Evolutionary conservation across 306 rosid species (phyloP), one percentile per base, ranked within the genome.

Genomic region (Malus asiatica): DNA sequence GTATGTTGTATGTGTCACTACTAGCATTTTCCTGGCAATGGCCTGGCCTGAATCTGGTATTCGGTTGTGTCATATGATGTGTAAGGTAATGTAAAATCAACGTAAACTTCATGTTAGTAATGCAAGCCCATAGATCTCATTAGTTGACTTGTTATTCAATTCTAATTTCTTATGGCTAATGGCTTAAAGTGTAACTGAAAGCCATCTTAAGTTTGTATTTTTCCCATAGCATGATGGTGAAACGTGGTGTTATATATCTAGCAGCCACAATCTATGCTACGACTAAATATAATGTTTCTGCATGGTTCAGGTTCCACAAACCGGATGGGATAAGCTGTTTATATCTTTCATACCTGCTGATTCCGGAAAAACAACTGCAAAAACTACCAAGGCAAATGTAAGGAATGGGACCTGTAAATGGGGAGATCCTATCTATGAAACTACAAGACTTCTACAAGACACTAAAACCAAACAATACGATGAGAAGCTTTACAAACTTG

Each of bases 401-500:
- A 89, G 96, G 85, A 96, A 91, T 86, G 99, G 98, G 62, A 83
- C 96, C 33, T 96, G 98, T 91, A 96, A 96, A 84, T 96, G 99
- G 99, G 87, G 86, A 25, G 99, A 96, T 79, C 99, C 99, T 46
- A 96, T 96, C 77, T 96, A 96, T 79, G 99, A 96, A 87, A 92
- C 98, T 76, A 91, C 99, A 45, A 89, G 96, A 78, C 98, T 96
- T 78, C 93, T 96, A 73, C 99, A 88, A 83, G 99, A 96, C 84
- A 80, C 80, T 72, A 96, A 86, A 82, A 90, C 98, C 80, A 88
- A 87, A 84, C 89, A 88, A 76, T 93, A 82, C 74, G 99, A 96
- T 66, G 98, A 96, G 78, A 96, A 93, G 86, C 77, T 87, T 77
- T 96, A 96, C 80, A 96, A 90, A 83, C 80, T 96, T 66, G 90